Evolutionary conservation across 164 flowering plant species (phyloP), one percentile per base, ranked within the genome.

Genomic region (Protea cynaroides): DNA sequence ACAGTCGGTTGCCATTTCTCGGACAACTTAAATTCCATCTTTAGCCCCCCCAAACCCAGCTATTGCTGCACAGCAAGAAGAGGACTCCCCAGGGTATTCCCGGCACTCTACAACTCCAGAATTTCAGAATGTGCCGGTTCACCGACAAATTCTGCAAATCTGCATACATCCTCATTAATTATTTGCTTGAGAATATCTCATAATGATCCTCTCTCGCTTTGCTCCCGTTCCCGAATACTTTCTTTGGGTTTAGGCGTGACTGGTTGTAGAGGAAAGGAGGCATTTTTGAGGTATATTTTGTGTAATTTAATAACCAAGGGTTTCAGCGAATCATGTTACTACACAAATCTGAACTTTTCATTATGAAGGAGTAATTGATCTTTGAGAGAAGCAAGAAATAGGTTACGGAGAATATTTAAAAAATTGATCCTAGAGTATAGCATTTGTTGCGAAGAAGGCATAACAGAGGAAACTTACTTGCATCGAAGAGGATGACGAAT

Each of bases 401-500:
- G 34, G 5, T 29, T 29, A 29, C 34, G 5, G 5, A 5, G 5
- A 5, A 29, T 2, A 29, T 29, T 29, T 29, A 29, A 29, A 29
- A 29, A 29, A 29, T 29, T 29, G 34, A 29, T 29, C 34, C 2
- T 29, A 2, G 34, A 29, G n/a, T n/a, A 29, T 2, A 29, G 34
- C 34, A 29, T 29, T 29, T 29, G 34, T 29, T 29, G 5, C 34
- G 34, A 29, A 29, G 4, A 5, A 5, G 5, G 34, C 34, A 29
- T 3, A 29, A 29, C 34, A 29, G 34, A 29, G 51, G 58, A 59
- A 12, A 59, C 96, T 87, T 79, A 95, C 99, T 88, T 65, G 96
- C 99, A 64, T 95, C 99, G 67, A 95, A 84, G 66, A 95, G 87
- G 52, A 92, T 59, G 34, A 92, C 93, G 59, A 95, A 84, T 58